phyloP scores from a whole-genome alignment of 495 filamentous ascomycete species.

The Beverwykella pulmonaria region DNA sequence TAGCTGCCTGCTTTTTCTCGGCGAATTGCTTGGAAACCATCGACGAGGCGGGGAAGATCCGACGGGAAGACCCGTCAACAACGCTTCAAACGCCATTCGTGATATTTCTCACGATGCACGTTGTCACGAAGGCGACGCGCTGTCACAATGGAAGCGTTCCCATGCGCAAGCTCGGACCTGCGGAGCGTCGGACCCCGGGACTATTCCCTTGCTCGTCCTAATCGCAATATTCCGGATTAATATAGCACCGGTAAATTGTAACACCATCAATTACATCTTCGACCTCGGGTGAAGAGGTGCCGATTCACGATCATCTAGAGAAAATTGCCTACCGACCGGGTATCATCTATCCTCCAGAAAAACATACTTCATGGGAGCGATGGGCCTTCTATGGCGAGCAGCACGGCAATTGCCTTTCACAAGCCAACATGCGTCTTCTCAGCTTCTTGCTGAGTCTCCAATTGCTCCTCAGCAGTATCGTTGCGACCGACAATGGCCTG shows the following conservation, averaged over 20 bases:
- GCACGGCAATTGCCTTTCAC: background rate
- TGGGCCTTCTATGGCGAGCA: background rate
- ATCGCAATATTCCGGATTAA: background rate
- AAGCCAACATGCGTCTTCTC: constrained; percentile 7
- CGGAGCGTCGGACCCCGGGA: too few species aligned
- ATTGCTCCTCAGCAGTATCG: background rate
- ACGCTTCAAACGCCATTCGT: too few species aligned
- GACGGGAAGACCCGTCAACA: too few species aligned
- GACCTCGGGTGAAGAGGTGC: background rate
- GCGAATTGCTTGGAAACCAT: too few species aligned
- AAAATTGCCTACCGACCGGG: background rate
- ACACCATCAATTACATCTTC: constrained; percentile 9
- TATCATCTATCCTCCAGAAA: background rate
- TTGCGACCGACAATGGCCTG: constrained; percentile 28
- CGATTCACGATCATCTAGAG: background rate
- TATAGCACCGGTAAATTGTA: constrained; percentile 1
- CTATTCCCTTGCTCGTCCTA: background rate
- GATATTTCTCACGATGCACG: too few species aligned
- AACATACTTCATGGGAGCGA: background rate
- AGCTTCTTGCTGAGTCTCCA: background rate
- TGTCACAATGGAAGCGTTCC: background rate
- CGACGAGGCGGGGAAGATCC: too few species aligned
- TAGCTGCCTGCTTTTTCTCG: too few species aligned
- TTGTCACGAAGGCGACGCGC: constrained; percentile 11
- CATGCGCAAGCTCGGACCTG: background rate